Evolutionary conservation across 176 grass and related monocot genomes (phyloP), one percentile per base, ranked within the genome.

Genomic region (Luzula sylvatica): DNA sequence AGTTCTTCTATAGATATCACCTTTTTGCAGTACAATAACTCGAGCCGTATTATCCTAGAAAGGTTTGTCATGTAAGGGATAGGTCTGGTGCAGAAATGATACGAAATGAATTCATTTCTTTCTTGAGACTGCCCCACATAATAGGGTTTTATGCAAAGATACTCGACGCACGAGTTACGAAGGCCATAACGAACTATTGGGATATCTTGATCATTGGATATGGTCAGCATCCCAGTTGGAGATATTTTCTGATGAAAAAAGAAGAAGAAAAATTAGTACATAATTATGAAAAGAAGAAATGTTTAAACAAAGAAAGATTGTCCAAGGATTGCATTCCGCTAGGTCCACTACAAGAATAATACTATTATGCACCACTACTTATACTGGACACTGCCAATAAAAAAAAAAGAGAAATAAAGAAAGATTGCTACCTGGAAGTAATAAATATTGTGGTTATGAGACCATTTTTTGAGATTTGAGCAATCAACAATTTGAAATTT

Each of bases 101-200:
- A 50, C 20, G 46, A 50, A 21, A 50, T 17, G 2, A 50, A 21
- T 20, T 50, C 17, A 50, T 20, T 15, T 8, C 1, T 20, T 16
- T 50, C 46, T 50, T 17, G 46, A 7, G 15, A 8, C 13, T 50
- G 46, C 20, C 6, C 15, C 0, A 1, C 15, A 50, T 8, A 50
- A 50, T 50, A 21, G 17, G 46, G 46, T 50, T 50, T 50, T 50
- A 7, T 50, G 46, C 46, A 50, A 16, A 50, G 13, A 21, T 50
- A 50, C 20, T 16, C 13, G 0, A 17, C n/a, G 46, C 17, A 50
- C 46, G 9, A 3, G 3, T 50, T 21, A 16, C 20, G 9, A 9
- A 35, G 46, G n/a, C n/a, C n/a, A 50, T 50, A 50, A 21, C 2
- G 15, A 22, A 50, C 15, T 15, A 21, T 20, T 50, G 46, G 46